Evolutionary conservation across 2,329 filamentous ascomycete genomes (phyloP).

Genomic region (Fusarium kyushuense): DNA sequence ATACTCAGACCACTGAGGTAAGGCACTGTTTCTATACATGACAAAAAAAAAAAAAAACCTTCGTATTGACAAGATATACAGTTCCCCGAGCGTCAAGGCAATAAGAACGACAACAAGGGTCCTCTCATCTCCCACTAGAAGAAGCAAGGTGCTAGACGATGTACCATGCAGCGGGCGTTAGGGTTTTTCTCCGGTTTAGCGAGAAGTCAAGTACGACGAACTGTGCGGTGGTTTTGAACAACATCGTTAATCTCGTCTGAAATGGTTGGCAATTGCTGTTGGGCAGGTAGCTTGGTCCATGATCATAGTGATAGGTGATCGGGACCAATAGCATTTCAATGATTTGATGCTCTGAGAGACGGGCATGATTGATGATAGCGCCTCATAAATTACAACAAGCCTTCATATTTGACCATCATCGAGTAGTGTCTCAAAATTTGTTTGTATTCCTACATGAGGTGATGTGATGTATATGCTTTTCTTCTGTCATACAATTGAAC

Average conservation of each 20-base stretch:
- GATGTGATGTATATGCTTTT: not conserved
- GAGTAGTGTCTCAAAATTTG: not conserved
- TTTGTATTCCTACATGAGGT: not conserved
- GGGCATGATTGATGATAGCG: slow-evolving; percentile 40
- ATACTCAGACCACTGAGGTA: slow-evolving; percentile 71
- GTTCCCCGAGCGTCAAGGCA: slow-evolving; percentile 65
- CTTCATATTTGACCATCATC: slow-evolving; percentile 17
- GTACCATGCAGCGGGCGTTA: slow-evolving; percentile 21
- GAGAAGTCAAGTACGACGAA: slow-evolving; percentile 6
- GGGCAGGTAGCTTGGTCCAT: slow-evolving; percentile 4
- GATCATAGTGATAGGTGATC: slow-evolving; percentile 17
- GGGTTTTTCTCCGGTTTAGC: slow-evolving; percentile 17
- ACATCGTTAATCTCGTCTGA: slow-evolving; percentile 19
- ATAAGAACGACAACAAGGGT: slow-evolving; percentile 66
- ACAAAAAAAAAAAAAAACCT: no score
- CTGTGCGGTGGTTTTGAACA: slow-evolving; percentile 15
- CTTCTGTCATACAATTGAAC: not conserved
- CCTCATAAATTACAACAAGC: slow-evolving; percentile 26
- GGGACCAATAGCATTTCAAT: slow-evolving; percentile 5
- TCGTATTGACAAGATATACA: slow-evolving; percentile 44
- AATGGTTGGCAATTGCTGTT: slow-evolving; percentile 27
- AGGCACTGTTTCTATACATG: slow-evolving; percentile 32
- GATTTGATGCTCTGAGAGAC: slow-evolving; percentile 36
- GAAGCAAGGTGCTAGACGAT: slow-evolving; percentile 4
- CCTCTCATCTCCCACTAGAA: slow-evolving; percentile 58